Evolutionary conservation across 2,329 filamentous ascomycete species (phyloP).

Genomic region (Microdochium bolleyi): DNA sequence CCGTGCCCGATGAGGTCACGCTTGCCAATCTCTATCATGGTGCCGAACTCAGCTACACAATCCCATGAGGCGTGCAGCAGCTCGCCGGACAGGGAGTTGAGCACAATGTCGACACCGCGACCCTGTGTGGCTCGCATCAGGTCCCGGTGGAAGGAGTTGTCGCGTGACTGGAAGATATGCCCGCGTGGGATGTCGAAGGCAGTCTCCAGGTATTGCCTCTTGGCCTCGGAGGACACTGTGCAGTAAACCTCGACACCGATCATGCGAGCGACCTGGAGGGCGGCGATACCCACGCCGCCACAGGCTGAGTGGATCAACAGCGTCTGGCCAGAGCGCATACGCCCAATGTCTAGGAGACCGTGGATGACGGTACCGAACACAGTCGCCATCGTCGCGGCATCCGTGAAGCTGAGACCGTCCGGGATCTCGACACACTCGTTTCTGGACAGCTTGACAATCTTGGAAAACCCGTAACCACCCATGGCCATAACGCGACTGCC

Average conservation of each 20-base stretch:
- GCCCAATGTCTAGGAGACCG: slow-evolving; percentile 8
- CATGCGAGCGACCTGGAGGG: slow-evolving; percentile 9
- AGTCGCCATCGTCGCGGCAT: slow-evolving; percentile 9
- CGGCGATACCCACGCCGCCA: slow-evolving; percentile 11
- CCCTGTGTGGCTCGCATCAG: slow-evolving; percentile 17
- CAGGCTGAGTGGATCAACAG: slow-evolving; percentile 13
- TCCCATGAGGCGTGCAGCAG: slow-evolving; percentile 21
- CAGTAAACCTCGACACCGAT: slow-evolving; percentile 18
- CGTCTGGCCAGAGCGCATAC: slow-evolving; percentile 12
- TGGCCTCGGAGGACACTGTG: slow-evolving; percentile 22
- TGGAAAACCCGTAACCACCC: not conserved
- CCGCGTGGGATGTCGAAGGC: slow-evolving; percentile 17
- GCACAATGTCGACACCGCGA: slow-evolving; percentile 22
- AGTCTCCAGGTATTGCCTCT: slow-evolving; percentile 22
- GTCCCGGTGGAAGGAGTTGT: slow-evolving; percentile 19
- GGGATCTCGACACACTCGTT: slow-evolving; percentile 7
- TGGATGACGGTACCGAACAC: slow-evolving; percentile 10
- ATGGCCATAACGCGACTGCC: not conserved
- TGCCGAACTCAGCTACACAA: slow-evolving; percentile 24
- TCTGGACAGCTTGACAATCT: not conserved
- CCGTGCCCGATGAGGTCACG: slow-evolving; percentile 17
- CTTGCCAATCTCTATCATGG: slow-evolving; percentile 27
- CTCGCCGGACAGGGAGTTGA: slow-evolving; percentile 23
- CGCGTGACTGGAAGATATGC: slow-evolving; percentile 23
- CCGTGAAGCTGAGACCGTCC: slow-evolving; percentile 9